Conservation (phyloP, 495 filamentous ascomycete genomes). For the Glutinoglossum americanum region DNA sequence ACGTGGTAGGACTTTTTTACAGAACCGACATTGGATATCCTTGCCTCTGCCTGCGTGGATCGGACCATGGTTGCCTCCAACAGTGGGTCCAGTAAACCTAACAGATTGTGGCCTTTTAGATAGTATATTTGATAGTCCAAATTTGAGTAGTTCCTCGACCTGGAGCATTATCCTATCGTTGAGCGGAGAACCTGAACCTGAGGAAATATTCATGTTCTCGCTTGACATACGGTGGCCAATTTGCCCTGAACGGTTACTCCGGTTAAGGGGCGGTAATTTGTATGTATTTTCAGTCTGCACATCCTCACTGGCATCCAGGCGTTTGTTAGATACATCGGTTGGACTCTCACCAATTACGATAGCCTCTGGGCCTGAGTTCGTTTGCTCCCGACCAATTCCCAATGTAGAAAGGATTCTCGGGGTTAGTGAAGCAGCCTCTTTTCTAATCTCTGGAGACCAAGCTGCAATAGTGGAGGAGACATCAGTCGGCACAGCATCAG, state of each 20-base stretch:
- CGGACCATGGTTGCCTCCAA: neutral
- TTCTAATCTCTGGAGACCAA: neutral
- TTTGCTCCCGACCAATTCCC: neutral
- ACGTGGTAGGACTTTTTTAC: neutral
- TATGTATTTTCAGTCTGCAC: neutral
- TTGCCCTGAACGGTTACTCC: neutral
- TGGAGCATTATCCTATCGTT: neutral
- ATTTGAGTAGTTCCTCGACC: neutral
- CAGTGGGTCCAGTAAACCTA: neutral
- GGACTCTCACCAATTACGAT: neutral
- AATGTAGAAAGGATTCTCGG: neutral
- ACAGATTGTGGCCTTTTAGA: neutral
- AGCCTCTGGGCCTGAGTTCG: neutral
- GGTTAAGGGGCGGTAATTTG: neutral
- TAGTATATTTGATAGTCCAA: neutral
- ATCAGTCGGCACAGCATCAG: neutral
- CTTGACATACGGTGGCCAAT: neutral
- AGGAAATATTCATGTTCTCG: neutral
- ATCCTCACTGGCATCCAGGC: neutral
- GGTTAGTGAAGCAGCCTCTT: neutral
- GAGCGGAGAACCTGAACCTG: neutral
- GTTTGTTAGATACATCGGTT: neutral
- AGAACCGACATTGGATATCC: neutral
- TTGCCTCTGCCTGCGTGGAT: neutral
- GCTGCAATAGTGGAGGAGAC: neutral